A percentile compares a stretch with the other conserved stretches of the same genome.
Conservation (phyloP, 331 rosid species). For the Prunus yedoensis region DNA sequence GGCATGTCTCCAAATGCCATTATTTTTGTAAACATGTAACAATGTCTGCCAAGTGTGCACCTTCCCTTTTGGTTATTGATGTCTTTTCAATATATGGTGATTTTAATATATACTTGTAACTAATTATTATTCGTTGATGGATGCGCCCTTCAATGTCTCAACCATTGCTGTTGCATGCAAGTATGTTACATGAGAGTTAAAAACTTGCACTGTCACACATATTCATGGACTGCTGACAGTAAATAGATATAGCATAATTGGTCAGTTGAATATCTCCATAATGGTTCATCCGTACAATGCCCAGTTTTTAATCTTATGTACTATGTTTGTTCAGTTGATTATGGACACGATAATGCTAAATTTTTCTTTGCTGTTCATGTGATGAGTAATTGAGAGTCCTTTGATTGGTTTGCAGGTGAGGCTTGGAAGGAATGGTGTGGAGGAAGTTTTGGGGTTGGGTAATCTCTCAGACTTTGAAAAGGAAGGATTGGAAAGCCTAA, state of each 20-base stretch:
- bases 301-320: background rate
- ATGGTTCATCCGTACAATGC: background rate
- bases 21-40: background rate
- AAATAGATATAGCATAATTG: background rate
- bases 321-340: background rate
- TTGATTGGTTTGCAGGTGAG: slow-evolving; percentile 57
- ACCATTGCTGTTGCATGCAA: background rate
- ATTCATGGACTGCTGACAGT: background rate
- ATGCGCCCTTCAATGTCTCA: background rate
- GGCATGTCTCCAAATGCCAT: background rate
- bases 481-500: slow-evolving; percentile 73
- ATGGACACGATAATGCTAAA: background rate
- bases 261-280: background rate
- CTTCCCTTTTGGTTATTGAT: background rate
- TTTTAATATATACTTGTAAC: background rate
- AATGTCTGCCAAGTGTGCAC: too few relatives aligned
- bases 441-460: slow-evolving; percentile 74
- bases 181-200: background rate
- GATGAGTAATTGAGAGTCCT: background rate
- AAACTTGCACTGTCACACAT: background rate
- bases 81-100: background rate
- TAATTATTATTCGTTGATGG: too few relatives aligned
- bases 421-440: slow-evolving; percentile 92
- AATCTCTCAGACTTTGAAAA: slow-evolving; percentile 79
- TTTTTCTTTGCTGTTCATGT: background rate